phyloP scores from a whole-genome alignment of 2,329 filamentous ascomycete species.

The Pseudogymnoascus sp. region DNA sequence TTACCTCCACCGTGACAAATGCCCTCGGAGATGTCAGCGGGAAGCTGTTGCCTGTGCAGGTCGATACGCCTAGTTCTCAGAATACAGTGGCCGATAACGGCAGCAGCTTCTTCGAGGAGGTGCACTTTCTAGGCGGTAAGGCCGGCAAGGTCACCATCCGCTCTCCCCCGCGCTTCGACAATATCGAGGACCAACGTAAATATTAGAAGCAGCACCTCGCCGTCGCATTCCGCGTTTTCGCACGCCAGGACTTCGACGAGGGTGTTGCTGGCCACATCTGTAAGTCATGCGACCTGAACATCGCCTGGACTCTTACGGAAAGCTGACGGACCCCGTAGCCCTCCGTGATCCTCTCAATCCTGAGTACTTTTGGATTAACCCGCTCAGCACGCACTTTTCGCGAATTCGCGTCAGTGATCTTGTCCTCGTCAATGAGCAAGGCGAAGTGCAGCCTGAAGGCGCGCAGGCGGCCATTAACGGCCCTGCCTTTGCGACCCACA shows the following conservation, averaged over 20 bases:
- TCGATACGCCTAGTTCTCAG: not conserved
- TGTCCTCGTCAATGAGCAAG: conserved; percentile 53
- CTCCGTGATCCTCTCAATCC: conserved; percentile 31
- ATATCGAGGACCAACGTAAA: conserved; percentile 20
- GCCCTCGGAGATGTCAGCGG: not conserved
- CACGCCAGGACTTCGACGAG: conserved; percentile 33
- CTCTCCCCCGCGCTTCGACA: conserved; percentile 18
- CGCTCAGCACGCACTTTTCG: conserved; percentile 53
- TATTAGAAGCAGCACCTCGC: conserved; percentile 33
- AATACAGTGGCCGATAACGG: conserved; percentile 1
- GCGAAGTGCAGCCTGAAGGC: conserved; percentile 40
- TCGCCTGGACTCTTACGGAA: not conserved
- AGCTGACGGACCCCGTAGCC: not conserved
- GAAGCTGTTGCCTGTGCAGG: not conserved
- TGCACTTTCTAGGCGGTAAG: conserved; percentile 15
- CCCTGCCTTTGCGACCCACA: conserved; percentile 39
- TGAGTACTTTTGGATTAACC: conserved; percentile 45
- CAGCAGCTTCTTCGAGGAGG: conserved; percentile 12
- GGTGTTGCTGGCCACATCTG: conserved; percentile 35
- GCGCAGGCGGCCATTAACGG: conserved; percentile 34
- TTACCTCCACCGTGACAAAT: not conserved
- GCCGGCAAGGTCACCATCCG: conserved; percentile 12
- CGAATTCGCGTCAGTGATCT: conserved; percentile 54
- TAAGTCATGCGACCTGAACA: conserved; percentile 15
- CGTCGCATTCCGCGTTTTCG: conserved; percentile 36